Evolutionary conservation across 1,139 yeast species (phyloP), one percentile per base, ranked within the genome.

Genomic region (Scheffersomyces cryptocercus): DNA sequence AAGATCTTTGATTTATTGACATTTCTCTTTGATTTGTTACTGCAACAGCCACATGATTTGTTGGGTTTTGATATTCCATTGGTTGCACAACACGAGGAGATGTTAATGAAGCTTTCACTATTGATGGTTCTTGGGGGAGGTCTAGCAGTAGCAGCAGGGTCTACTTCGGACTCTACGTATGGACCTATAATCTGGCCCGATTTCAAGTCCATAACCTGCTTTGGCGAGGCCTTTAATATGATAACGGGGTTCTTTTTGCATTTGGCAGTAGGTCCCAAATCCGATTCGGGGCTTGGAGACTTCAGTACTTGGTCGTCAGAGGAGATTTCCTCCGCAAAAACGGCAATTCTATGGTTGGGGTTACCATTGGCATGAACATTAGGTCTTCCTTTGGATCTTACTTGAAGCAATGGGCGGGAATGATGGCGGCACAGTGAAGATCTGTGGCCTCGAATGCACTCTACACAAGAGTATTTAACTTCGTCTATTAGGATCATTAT

Each of bases 381-480:
- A 0, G 97, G 97, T 40, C 98, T 69, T 0, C 98, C 98, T 47
- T 95, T 79, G 30, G 88, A 80, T 35, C 97, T 74, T n/a, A 91
- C 97, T 54, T 88, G 89, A 15, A 89, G 82, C 33, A 91, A 69
- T 30, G 95, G 90, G 39, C 97, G 73, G 40, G 79, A 74, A 38
- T 86, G 81, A 63, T 93, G 99, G 46, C 81, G 81, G 62, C 99
- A 93, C 44, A 85, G 81, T 3, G 95, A 84, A 3, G 97, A 87
- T 36, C 99, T 68, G 61, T 93, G 99, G 15, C 98, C 98, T 36
- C 97, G 73, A 34, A 93, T 89, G 61, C 99, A 93, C 56, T 84
- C 85, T 47, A 83, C 79, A 62, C 97, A 93, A n/a, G 97, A 90
- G 62, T 88, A 88, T 58, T 93, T 88, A 55, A 80, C 85, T 35